Base-by-base conservation (phyloP, 345 rosid species). In the Pugionium dolabratum region DNA sequence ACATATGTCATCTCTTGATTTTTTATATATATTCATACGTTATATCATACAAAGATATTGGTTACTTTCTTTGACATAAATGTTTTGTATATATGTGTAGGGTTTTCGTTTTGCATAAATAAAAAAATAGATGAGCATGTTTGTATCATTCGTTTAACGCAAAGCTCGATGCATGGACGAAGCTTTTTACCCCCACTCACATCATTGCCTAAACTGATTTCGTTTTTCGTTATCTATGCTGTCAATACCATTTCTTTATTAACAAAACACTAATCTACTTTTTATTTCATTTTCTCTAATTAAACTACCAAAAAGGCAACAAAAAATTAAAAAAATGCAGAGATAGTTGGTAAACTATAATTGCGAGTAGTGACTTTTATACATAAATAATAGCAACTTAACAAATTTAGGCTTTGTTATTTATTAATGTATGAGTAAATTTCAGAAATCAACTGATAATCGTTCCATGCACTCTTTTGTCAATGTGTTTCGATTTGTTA, bases 81-180 rank as follows among this genome's bases (percentile, higher is more conserved):
- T 18, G 18, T 18, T 36, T 36, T 36, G 9, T 28, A 48, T 7
- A 27, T 26, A 36, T 48, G 9, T 48, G 42, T 33, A 44, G 32
- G 26, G 33, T 37, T 55, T 48, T 27, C 6, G 10, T 57, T 57
- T 57, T 34, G 1, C 40, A 8, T 28, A 2, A 2, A 7, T 31
- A 56, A 39, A 18, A 55, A 28, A 9, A 34, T 27, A 25, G 7
- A 34, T 6, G 52, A 56, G n/a, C 62, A 54, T 53, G 48, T 54
- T 45, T n/a, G 9, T 40, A 69, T 39, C 43, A 63, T 55, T 62
- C 44, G 57, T 64, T 27, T 56, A 49, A 64, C 70, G 66, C 71
- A 72, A 35, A 72, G 66, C 66, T 64, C 76, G 76, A 72, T 72
- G 76, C 71, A 57, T 72, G 66, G 65, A 58, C 54, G 49, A 29